These are phyloP conservation scores for Tuber umbilicatum DNA, from an alignment of 495 filamentous ascomycete genomes.

Conservation along the genomic window DNA sequence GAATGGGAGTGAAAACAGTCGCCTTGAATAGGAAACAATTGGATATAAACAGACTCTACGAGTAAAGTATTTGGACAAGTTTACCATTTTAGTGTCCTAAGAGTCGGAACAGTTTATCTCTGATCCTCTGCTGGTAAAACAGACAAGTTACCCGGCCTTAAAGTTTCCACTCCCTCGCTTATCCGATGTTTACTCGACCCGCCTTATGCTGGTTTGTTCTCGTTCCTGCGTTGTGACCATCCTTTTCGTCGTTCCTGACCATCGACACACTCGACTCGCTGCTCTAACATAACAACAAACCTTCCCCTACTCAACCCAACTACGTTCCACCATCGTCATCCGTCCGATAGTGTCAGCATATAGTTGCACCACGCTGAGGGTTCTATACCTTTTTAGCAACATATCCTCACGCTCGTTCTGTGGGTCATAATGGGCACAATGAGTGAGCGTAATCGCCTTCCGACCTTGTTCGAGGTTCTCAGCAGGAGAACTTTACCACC, in stretches of 20 bases:
- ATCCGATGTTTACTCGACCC: too few relatives aligned
- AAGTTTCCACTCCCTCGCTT: background rate
- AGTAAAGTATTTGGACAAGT: too few relatives aligned
- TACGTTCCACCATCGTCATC: background rate
- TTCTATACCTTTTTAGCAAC: background rate
- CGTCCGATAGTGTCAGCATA: background rate
- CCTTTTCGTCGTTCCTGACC: background rate
- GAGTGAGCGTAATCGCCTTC: constrained; percentile 67
- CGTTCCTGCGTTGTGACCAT: background rate
- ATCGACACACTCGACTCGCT: background rate
- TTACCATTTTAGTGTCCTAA: too few relatives aligned
- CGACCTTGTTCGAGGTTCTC: constrained; percentile 89
- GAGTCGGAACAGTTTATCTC: too few relatives aligned
- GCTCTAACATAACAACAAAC: background rate
- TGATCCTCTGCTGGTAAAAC: too few relatives aligned
- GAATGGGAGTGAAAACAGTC: too few relatives aligned
- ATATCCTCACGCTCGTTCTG: background rate
- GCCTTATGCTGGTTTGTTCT: background rate
- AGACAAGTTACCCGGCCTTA: too few relatives aligned
- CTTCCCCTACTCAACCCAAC: background rate
- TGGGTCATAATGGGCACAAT: constrained; percentile 18
- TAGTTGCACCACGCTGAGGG: background rate
- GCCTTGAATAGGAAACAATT: too few relatives aligned
- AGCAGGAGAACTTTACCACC: constrained; percentile 84
- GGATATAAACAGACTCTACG: too few relatives aligned